Conservation (phyloP, 768 basidiomycete species). For the Fomitopsis pulvina region DNA sequence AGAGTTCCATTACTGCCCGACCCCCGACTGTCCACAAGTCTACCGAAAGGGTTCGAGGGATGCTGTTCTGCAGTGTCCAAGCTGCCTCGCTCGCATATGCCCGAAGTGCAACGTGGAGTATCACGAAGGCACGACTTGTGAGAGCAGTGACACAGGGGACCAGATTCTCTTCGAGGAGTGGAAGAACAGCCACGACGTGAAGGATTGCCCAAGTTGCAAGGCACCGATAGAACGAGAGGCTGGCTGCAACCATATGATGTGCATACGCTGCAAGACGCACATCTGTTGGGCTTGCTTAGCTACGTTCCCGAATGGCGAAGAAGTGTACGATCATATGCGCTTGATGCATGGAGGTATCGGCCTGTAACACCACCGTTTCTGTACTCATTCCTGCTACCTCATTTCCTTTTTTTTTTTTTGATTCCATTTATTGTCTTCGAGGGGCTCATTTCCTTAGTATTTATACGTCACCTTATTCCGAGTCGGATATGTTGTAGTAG, state of each 20-base stretch:
- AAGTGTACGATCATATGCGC: constrained; percentile 79
- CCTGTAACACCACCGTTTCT: no score
- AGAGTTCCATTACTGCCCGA: constrained; percentile 72
- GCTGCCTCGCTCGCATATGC: constrained; percentile 67
- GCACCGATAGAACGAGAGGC: constrained; percentile 64
- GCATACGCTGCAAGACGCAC: constrained; percentile 65
- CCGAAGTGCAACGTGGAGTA: constrained; percentile 49
- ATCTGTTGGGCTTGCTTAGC: constrained; percentile 76
- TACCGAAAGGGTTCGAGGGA: constrained; percentile 52
- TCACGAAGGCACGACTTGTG: constrained; percentile 68
- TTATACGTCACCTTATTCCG: not conserved
- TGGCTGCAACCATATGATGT: constrained; percentile 85
- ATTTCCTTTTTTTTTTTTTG: no score
- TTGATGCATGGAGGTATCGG: constrained; percentile 60
- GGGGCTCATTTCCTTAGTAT: not conserved
- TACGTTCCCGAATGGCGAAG: constrained; percentile 61
- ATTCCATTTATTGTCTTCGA: no score
- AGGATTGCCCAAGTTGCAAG: constrained; percentile 69
- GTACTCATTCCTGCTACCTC: no score
- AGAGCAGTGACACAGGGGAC: constrained; percentile 42
- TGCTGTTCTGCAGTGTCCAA: constrained; percentile 58
- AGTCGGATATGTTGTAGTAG: not conserved
- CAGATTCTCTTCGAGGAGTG: constrained; percentile 58
- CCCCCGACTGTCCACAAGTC: constrained; percentile 70
- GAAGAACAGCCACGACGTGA: constrained; percentile 57